phyloP scores from a whole-genome alignment of 345 rosid genomes.

The Dipteronia sinensis region DNA sequence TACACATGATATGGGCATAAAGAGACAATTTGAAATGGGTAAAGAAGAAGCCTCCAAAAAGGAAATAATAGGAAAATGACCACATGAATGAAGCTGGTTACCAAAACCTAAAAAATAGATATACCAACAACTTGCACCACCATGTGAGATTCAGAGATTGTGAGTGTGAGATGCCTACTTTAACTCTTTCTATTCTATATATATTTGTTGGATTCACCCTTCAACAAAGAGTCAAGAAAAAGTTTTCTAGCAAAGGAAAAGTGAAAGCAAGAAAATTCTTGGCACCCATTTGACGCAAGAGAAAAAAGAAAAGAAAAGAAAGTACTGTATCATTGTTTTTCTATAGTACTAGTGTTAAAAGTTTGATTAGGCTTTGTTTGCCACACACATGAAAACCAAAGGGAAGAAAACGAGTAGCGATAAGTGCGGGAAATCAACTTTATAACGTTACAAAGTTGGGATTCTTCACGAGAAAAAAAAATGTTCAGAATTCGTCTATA shows the following conservation, averaged over 20 bases:
- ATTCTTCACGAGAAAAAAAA: no score
- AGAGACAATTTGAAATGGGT: not conserved
- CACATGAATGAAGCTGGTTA: conserved; percentile 27
- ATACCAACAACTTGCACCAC: conserved; percentile 26
- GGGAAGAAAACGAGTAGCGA: no score
- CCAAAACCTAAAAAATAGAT: conserved; percentile 33
- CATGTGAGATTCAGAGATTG: not conserved
- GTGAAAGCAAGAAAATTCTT: conserved; percentile 16
- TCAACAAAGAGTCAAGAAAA: conserved; percentile 22
- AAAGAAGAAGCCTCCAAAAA: conserved; percentile 25
- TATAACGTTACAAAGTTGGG: no score
- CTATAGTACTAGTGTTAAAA: no score
- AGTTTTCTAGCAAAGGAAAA: conserved; percentile 17
- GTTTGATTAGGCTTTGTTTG: no score
- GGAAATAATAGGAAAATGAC: not conserved
- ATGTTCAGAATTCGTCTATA: no score
- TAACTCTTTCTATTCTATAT: conserved; percentile 3
- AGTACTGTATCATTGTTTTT: not conserved
- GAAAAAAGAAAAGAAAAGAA: not conserved
- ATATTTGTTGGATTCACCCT: not conserved
- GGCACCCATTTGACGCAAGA: conserved; percentile 28
- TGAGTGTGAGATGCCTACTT: conserved; percentile 10
- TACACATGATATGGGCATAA: not conserved
- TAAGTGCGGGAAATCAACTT: no score
- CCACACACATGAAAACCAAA: no score